A percentile compares a stretch with the other conserved stretches of the same genome.
phyloP scores from a whole-genome alignment of 805 yeast genomes.

The Candida verbasci region DNA sequence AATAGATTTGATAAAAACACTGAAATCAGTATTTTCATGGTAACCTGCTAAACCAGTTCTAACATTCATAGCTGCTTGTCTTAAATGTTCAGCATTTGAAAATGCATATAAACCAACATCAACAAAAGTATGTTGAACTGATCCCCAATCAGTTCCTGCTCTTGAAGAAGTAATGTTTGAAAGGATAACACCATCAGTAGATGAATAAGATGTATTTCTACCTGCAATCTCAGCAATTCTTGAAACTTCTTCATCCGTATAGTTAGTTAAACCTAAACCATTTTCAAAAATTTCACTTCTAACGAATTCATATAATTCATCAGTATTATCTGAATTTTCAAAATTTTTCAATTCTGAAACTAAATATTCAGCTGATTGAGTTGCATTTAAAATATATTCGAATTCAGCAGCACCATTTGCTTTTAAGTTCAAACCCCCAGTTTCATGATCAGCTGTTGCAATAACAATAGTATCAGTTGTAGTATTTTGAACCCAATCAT shows the following conservation, averaged over 20 bases:
- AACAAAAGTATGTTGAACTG: slow-evolving; percentile 89
- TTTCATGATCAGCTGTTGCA: slow-evolving; percentile 90
- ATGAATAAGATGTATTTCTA: slow-evolving; percentile 1
- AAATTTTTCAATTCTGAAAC: slow-evolving; percentile 40
- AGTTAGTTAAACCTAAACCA: slow-evolving; percentile 59
- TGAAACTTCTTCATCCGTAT: slow-evolving; percentile 44
- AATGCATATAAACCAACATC: slow-evolving; percentile 84
- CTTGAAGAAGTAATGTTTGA: slow-evolving; percentile 59
- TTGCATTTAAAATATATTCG: slow-evolving; percentile 55
- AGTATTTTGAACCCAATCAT: slow-evolving; percentile 59
- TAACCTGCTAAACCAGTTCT: slow-evolving; percentile 56
- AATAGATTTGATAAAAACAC: slow-evolving; percentile 56
- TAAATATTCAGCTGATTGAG: slow-evolving; percentile 74
- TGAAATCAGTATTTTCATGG: slow-evolving; percentile 79
- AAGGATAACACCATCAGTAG: not conserved
- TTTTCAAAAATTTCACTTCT: slow-evolving; percentile 45
- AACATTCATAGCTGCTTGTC: slow-evolving; percentile 25
- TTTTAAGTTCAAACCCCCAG: slow-evolving; percentile 84
- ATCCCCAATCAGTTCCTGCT: slow-evolving; percentile 84
- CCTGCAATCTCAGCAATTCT: slow-evolving; percentile 6
- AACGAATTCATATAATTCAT: slow-evolving; percentile 38
- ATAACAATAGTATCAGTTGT: slow-evolving; percentile 75
- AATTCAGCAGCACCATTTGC: slow-evolving; percentile 57
- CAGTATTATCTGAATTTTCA: slow-evolving; percentile 12
- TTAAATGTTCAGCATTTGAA: slow-evolving; percentile 47